A percentile compares a stretch with the other conserved stretches of the same genome.
These are phyloP conservation scores for Boeremia exigua DNA, from an alignment of 2,329 filamentous ascomycete genomes.

Conservation along the genomic window DNA sequence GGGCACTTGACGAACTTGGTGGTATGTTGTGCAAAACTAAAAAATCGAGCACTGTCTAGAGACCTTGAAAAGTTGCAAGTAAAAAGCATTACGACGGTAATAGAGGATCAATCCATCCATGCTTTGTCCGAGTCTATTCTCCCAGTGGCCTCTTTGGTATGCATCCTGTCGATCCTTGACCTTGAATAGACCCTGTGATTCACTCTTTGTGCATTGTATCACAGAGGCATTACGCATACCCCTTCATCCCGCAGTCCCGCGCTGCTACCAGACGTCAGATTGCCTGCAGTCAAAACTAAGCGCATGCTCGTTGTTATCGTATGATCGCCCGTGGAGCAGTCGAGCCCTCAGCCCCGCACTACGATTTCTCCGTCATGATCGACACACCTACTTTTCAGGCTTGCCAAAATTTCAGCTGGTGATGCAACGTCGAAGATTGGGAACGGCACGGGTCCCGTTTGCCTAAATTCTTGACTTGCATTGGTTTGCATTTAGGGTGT, in stretches of 20 bases:
- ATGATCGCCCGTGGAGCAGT: conserved; percentile 12
- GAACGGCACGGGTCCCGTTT: conserved; percentile 1
- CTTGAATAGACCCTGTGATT: neutral
- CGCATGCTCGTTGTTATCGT: conserved; percentile 1
- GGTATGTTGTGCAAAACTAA: too few species aligned
- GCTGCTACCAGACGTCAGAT: neutral
- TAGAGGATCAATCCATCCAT: too few species aligned
- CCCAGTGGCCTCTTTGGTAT: too few species aligned
- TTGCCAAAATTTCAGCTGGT: conserved; percentile 11
- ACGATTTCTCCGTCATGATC: conserved; percentile 25
- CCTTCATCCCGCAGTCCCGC: neutral
- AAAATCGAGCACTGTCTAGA: too few species aligned
- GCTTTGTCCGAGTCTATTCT: too few species aligned
- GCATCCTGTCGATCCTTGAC: too few species aligned
- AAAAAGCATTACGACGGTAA: too few species aligned
- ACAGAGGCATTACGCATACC: neutral
- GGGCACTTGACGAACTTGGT: too few species aligned
- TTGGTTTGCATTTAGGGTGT: neutral
- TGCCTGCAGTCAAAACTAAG: neutral
- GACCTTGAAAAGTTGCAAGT: too few species aligned
- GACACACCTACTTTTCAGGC: conserved; percentile 17
- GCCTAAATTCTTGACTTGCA: neutral
- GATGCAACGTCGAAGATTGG: conserved; percentile 7
- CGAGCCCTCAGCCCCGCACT: conserved; percentile 17
- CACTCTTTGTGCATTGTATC: neutral